Conservation (phyloP, 495 filamentous ascomycete genomes). For the Penicillium egyptiacum region DNA sequence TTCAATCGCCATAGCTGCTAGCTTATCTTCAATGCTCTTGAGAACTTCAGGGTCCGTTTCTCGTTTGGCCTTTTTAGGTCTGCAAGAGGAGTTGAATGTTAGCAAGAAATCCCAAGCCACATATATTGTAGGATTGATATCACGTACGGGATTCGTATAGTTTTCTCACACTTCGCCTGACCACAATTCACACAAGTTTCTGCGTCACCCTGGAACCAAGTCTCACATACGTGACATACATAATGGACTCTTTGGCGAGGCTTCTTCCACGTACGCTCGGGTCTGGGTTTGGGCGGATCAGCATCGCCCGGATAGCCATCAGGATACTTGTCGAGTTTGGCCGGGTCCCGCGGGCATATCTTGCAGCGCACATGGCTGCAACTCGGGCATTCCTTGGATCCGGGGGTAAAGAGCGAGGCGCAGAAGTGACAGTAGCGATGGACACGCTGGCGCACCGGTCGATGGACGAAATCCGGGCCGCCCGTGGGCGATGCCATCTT, state of each 20-base stretch:
- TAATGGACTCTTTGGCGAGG: slow-evolving; percentile 54
- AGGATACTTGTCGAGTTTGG: slow-evolving; percentile 71
- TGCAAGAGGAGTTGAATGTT: slow-evolving; percentile 34
- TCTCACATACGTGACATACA: slow-evolving; percentile 64
- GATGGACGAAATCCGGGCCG: slow-evolving; percentile 69
- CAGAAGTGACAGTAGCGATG: slow-evolving; percentile 79
- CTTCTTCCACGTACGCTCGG: slow-evolving; percentile 43
- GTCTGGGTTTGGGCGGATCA: slow-evolving; percentile 35
- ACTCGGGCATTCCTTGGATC: slow-evolving; percentile 62
- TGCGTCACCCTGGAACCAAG: slow-evolving; percentile 48
- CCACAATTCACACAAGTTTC: slow-evolving; percentile 61
- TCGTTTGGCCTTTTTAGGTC: slow-evolving; percentile 59
- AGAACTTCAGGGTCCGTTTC: slow-evolving; percentile 65
- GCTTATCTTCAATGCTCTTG: slow-evolving; percentile 57
- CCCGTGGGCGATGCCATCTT: slow-evolving; percentile 63
- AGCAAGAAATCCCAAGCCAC: slow-evolving; percentile 19
- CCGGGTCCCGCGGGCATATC: slow-evolving; percentile 74
- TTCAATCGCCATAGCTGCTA: slow-evolving; percentile 37
- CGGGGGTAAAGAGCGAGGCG: slow-evolving; percentile 56
- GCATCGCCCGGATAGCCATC: slow-evolving; percentile 76
- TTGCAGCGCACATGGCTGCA: slow-evolving; percentile 80
- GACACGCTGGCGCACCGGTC: slow-evolving; percentile 65
- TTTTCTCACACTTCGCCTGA: slow-evolving; percentile 52
- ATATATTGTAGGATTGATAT: not conserved
- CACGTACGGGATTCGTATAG: slow-evolving; percentile 53